Percentiles rank a stretch among this genome's conserved stretches.
These are phyloP conservation scores for Pinus albicaulis DNA, from an alignment of 75 land plant genomes.

Conservation along the genomic window DNA sequence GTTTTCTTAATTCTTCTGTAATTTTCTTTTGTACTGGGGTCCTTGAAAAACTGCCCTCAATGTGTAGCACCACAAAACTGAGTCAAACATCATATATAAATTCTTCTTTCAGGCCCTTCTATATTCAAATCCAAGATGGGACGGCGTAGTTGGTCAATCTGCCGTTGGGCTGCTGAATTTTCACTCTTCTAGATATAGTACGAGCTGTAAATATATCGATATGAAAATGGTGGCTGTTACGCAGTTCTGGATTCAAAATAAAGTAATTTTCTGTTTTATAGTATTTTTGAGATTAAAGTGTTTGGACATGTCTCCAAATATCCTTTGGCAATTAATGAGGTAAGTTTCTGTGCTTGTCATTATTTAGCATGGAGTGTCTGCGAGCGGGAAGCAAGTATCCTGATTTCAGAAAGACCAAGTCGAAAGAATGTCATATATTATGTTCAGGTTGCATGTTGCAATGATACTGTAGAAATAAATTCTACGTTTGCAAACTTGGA, in stretches of 20 bases:
- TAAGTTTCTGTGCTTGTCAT: not conserved
- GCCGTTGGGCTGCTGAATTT: not conserved
- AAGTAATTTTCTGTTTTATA: not conserved
- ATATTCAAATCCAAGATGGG: not conserved
- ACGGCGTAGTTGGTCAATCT: not conserved
- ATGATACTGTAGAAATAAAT: not conserved
- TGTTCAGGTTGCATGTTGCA: not conserved
- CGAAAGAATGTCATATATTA: not conserved
- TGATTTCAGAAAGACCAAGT: not conserved
- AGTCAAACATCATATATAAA: not conserved
- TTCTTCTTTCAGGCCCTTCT: not conserved
- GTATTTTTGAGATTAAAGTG: not conserved
- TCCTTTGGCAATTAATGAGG: not conserved
- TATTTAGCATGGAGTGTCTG: not conserved
- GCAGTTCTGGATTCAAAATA: conserved; percentile 1
- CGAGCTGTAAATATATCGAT: not conserved
- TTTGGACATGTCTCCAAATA: not conserved
- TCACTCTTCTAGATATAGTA: not conserved
- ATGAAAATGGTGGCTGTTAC: not conserved
- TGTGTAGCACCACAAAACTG: not conserved
- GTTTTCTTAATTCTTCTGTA: conserved; percentile 4
- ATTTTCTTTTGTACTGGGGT: not conserved
- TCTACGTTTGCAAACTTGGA: not conserved
- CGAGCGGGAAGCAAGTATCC: not conserved
- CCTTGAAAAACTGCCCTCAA: not conserved